Base-by-base conservation (phyloP, 2,329 filamentous ascomycete species). In the Talaromyces sp. region DNA sequence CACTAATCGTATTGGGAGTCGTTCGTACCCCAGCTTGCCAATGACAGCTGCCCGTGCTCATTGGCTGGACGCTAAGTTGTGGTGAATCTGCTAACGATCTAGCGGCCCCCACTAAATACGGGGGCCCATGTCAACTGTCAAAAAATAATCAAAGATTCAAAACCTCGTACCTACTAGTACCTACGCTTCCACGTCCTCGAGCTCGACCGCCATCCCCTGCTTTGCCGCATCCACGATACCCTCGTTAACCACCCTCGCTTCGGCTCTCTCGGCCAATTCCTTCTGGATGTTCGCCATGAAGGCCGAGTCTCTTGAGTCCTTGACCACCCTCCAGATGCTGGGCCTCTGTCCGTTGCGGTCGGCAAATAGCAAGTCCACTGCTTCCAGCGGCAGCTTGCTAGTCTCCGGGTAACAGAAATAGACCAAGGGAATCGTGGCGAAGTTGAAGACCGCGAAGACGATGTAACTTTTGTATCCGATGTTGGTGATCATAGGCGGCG, bases 381-480 rank as follows among this genome's bases (percentile, higher is more conserved):
- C 75, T 58, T 78, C 76, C 35, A 78, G 66, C 43, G 70, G 72
- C 51, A 73, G 69, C 56, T 73, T 74, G 31, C 73, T 73, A 1
- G 79, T 79, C 67, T 81, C 79, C 1, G 78, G 78, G 64, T 83
- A 80, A 72, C 82, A 80, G 74, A 82, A 79, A 67, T 76, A 79
- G 65, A 81, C 79, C 61, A 80, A 57, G 8, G 80, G 80, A 50
- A 82, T 75, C 71, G 81, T 81, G 46, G 70, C 62, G 55, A 67
- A 66, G 63, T 76, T 76, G 69, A 75, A 68, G 41, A 63, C 63
- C 1, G 72, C 73, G 59, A 78, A 77, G 67, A 78, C 76, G 37
- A 77, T 69, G 62, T 77, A 78, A 5, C 72, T 73, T 41, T 73
- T 71, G 74, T 74, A 77, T 5, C 65, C 63, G 45, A 76, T 76